A percentile compares a stretch with the other conserved stretches of the same genome.
These are phyloP conservation scores for Cardamine chenopodiifolia DNA, from an alignment of 345 rosid species.

Conservation along the genomic window DNA sequence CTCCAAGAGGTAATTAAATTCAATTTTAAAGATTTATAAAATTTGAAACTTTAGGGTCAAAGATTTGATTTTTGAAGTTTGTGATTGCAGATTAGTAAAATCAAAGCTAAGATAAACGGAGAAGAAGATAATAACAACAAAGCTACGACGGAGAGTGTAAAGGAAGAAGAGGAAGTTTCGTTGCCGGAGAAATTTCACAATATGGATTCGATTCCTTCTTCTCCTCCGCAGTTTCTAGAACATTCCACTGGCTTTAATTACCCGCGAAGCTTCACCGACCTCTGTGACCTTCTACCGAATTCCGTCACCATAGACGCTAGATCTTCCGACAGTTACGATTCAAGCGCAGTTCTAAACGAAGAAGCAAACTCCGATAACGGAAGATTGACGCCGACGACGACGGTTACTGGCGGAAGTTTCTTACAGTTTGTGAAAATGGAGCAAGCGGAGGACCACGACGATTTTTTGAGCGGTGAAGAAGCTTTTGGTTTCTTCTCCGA, in stretches of 20 bases:
- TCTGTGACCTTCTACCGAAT: conserved; percentile 46
- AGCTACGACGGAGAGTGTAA: conserved; percentile 51
- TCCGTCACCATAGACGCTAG: conserved; percentile 53
- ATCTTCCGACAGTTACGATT: conserved; percentile 76
- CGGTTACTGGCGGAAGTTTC: conserved; percentile 32
- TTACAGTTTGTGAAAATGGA: conserved; percentile 75
- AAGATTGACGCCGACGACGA: conserved; percentile 39
- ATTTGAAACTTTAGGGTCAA: too few species aligned
- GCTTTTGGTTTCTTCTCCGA: conserved; percentile 86
- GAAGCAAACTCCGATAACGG: conserved; percentile 63
- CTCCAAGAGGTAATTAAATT: conserved; percentile 65
- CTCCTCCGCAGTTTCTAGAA: conserved; percentile 41
- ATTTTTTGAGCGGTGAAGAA: conserved; percentile 77
- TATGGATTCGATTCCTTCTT: conserved; percentile 26
- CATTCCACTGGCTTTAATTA: conserved; percentile 49
- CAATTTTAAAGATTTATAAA: background rate
- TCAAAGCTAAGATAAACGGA: conserved; percentile 65
- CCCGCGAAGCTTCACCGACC: conserved; percentile 55
- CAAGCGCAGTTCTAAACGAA: conserved; percentile 78
- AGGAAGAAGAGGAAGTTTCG: conserved; percentile 62
- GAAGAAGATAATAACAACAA: conserved; percentile 34
- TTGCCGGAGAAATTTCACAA: conserved; percentile 44
- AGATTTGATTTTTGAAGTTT: background rate
- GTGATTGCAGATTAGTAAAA: conserved; percentile 62
- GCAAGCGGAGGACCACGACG: conserved; percentile 53